phyloP scores from a whole-genome alignment of 495 filamentous ascomycete genomes.

The Xylaria venustula region DNA sequence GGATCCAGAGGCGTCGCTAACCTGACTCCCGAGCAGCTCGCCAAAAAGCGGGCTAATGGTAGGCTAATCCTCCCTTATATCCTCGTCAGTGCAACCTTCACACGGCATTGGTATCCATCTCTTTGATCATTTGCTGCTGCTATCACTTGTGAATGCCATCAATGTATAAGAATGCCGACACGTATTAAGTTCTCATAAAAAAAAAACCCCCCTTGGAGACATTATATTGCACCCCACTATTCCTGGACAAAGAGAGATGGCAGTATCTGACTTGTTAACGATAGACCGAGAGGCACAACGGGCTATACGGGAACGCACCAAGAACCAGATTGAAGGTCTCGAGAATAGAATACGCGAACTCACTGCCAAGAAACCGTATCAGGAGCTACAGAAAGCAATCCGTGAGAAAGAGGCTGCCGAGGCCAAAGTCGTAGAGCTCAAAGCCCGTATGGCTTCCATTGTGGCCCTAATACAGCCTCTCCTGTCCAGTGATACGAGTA shows the following conservation, averaged over 20 bases:
- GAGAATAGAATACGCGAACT: slow-evolving; percentile 42
- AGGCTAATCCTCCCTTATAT: slow-evolving; percentile 4
- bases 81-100: not conserved
- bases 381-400: slow-evolving; percentile 70
- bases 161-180: not conserved
- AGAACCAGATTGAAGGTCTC: slow-evolving; percentile 67
- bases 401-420: slow-evolving; percentile 67
- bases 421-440: slow-evolving; percentile 70
- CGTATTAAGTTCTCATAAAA: slow-evolving; percentile 11
- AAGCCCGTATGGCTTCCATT: slow-evolving; percentile 57
- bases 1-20: slow-evolving; percentile 63
- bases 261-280: not conserved
- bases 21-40: slow-evolving; percentile 67
- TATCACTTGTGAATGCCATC: not conserved
- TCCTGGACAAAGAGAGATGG: not conserved
- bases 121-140: not conserved
- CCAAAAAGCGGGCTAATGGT: slow-evolving; percentile 77
- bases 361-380: slow-evolving; percentile 70
- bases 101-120: not conserved
- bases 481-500: slow-evolving; percentile 23
- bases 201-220: slow-evolving; percentile 7
- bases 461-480: slow-evolving; percentile 66
- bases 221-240: not conserved
- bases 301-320: slow-evolving; percentile 76
- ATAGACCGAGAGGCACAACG: slow-evolving; percentile 76